Evolutionary conservation across 23 red algal genomes (phyloP), one percentile per base, ranked within the genome.

Genomic region (Cyanidiococcus yangmingshanensis): DNA sequence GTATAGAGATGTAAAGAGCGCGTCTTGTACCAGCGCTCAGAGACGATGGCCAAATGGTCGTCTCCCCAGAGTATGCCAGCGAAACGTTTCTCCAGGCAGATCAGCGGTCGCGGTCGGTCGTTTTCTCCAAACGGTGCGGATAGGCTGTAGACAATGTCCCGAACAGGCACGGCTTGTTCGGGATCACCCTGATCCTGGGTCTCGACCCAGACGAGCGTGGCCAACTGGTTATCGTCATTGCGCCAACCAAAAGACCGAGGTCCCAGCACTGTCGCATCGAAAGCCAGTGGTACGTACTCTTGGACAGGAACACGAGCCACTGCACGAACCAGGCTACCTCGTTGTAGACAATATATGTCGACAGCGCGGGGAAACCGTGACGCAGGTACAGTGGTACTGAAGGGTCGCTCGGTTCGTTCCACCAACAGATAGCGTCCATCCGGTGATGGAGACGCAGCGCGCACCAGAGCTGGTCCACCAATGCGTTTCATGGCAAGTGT

Each of bases 111-210:
- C 37, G 84, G 76, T 29, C 18, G n/a, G 7, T 87, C 80, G 33
- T 58, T 37, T 2, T 51, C 87, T 0, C 57, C 80, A 40, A 96
- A 96, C 57, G 92, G 92, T 36, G 92, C 87, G 32, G 38, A 32
- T 21, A 90, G 75, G 27, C 58, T 84, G 81, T 88, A 96, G 21
- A 90, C 57, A 36, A 82, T 85, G 37, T 96, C 92, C 30, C 92
- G 82, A 76, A 90, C 82, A 0, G 77, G 58, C 37, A 79, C 86
- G 24, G 87, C 35, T 54, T 67, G 50, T 39, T 88, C 84, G 26
- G 92, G 92, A 68, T 96, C 87, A 1, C 92, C 92, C 1, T 82
- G 83, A 75, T 96, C 92, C 45, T 88, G 88, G 50, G 92, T 87
- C 77, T 96, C 84, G 33, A 84, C 92, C 87, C 87, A 96, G 38